phyloP scores from a whole-genome alignment of 2,329 filamentous ascomycete genomes.

The Chalara sp. region DNA sequence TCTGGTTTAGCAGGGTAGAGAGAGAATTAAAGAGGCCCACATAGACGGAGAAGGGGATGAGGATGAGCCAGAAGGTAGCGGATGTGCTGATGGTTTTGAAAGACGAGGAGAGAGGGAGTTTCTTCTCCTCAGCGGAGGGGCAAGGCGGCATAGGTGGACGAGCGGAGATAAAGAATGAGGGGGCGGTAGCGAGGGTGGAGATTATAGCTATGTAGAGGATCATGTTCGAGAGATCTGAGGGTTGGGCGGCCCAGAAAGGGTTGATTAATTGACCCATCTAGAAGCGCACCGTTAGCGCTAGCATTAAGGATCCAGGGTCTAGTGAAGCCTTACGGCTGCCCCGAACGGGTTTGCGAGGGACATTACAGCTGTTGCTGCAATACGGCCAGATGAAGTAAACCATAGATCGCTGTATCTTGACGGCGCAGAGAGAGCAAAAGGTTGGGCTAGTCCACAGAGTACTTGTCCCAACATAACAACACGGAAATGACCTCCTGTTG shows the following conservation, averaged over 20 bases:
- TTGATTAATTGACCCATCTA: neutral
- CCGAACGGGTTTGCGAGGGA: neutral
- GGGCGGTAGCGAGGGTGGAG: neutral
- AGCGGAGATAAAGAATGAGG: neutral
- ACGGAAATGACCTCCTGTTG: neutral
- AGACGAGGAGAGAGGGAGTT: neutral
- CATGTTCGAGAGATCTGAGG: neutral
- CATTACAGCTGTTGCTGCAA: neutral
- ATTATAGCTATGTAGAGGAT: neutral
- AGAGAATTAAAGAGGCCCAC: neutral
- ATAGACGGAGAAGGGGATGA: neutral
- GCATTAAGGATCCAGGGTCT: too few species aligned
- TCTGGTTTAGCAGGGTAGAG: neutral
- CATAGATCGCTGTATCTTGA: neutral
- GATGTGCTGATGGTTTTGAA: neutral
- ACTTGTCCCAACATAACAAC: neutral
- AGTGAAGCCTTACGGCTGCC: neutral
- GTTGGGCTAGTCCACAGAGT: neutral
- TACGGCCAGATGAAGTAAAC: neutral
- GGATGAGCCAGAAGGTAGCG: neutral
- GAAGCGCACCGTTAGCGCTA: too few species aligned
- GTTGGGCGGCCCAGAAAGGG: neutral
- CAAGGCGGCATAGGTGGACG: neutral
- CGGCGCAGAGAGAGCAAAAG: neutral
- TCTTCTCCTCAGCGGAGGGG: neutral